A percentile compares a stretch with the other conserved stretches of the same genome.
Conservation (phyloP, 805 yeast species). For the Candida yuanshanica region DNA sequence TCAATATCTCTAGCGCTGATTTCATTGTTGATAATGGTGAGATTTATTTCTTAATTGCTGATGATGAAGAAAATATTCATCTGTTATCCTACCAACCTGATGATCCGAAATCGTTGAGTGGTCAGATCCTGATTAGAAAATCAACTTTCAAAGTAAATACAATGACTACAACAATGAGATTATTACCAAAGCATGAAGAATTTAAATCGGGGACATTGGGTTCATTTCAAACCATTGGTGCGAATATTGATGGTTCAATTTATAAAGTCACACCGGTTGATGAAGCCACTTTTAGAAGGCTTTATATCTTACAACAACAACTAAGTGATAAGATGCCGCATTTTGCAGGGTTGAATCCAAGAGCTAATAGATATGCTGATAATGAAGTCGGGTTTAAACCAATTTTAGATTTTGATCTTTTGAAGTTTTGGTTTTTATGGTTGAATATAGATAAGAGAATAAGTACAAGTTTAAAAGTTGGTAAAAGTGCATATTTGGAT, state of each 20-base stretch:
- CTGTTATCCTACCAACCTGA: constrained; percentile 87
- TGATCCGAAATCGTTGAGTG: constrained; percentile 75
- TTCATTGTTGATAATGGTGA: constrained; percentile 69
- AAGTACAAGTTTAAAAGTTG: constrained; percentile 49
- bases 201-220: constrained; percentile 22
- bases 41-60: constrained; percentile 61
- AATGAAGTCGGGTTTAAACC: constrained; percentile 48
- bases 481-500: constrained; percentile 51
- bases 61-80: constrained; percentile 60
- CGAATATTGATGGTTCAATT: constrained; percentile 74
- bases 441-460: constrained; percentile 54
- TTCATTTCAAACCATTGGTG: constrained; percentile 61
- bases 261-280: constrained; percentile 66
- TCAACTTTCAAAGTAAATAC: constrained; percentile 68
- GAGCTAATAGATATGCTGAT: constrained; percentile 32
- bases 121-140: constrained; percentile 65
- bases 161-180: constrained; percentile 47
- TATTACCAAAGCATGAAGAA: constrained; percentile 33
- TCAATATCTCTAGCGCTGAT: constrained; percentile 69
- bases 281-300: constrained; percentile 71
- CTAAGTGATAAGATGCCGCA: constrained; percentile 71
- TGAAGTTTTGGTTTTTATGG: constrained; percentile 42
- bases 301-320: constrained; percentile 85
- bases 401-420: constrained; percentile 55
- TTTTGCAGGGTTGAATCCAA: constrained; percentile 76